Percentiles rank a stretch among this genome's conserved stretches.
Evolutionary conservation across 345 rosid genomes (phyloP).

Genomic region (Triadica sebifera): DNA sequence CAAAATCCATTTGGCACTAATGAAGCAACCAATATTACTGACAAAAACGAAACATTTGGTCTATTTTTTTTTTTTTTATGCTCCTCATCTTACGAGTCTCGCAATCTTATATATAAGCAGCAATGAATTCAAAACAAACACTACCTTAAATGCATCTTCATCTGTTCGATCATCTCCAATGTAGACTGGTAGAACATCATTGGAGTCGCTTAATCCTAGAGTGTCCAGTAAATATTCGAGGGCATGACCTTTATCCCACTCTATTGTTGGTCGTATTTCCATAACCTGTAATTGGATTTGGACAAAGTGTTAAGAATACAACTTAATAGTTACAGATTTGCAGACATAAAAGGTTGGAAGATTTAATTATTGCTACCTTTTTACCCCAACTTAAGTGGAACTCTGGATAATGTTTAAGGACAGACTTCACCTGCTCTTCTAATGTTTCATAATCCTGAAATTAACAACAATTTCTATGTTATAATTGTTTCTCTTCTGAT

Average conservation of each 20-base stretch:
- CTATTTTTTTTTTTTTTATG: no score
- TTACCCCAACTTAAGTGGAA: conserved; percentile 42
- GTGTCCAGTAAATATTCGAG: conserved; percentile 51
- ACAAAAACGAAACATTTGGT: no score
- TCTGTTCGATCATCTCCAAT: conserved; percentile 58
- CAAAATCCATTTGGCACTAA: not conserved
- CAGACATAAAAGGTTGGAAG: not conserved
- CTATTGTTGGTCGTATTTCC: conserved; percentile 51
- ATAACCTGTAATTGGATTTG: conserved; percentile 31
- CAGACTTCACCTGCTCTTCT: conserved; percentile 40
- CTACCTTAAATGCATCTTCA: conserved; percentile 57
- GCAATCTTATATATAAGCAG: no score
- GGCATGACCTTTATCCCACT: conserved; percentile 62
- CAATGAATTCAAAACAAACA: no score
- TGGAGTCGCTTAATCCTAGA: conserved; percentile 37
- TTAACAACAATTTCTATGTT: not conserved
- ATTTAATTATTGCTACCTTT: conserved; percentile 28
- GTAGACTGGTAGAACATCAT: conserved; percentile 44
- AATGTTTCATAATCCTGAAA: conserved; percentile 34
- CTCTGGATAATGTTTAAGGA: conserved; percentile 30
- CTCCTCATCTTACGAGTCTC: no score
- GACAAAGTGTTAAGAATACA: no score
- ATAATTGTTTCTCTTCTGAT: not conserved
- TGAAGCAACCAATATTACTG: no score
- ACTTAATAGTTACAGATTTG: not conserved